Conservation (phyloP, 768 basidiomycete genomes). For the Rhodotorula graminis region DNA sequence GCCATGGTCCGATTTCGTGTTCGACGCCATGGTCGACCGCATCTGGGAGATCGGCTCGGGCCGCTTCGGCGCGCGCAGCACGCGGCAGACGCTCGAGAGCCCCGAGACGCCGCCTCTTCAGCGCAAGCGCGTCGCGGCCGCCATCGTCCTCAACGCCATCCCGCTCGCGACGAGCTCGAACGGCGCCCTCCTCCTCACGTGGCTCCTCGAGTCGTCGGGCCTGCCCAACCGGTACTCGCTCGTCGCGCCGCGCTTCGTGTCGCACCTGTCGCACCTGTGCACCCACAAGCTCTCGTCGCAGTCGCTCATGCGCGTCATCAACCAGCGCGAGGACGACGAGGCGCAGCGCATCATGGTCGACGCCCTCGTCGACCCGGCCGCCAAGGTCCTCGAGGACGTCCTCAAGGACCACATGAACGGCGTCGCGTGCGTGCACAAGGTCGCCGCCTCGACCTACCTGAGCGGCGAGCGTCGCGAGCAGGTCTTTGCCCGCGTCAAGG, state of each 20-base stretch:
- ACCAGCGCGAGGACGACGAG: constrained; percentile 87
- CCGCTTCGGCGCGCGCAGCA: constrained; percentile 93
- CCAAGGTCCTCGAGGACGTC: constrained; percentile 85
- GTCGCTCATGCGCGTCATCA: constrained; percentile 90
- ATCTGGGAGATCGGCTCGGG: constrained; percentile 99
- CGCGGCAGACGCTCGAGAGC: constrained; percentile 93
- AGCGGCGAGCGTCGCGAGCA: constrained; percentile 63
- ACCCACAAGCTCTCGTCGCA: constrained; percentile 95
- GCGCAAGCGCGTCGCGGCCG: constrained; percentile 89
- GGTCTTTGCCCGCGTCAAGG: constrained; percentile 80
- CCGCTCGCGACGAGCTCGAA: constrained; percentile 97
- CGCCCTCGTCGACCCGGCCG: constrained; percentile 81
- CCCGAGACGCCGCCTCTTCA: constrained; percentile 79
- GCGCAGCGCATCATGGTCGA: constrained; percentile 82
- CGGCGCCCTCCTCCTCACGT: constrained; percentile 88
- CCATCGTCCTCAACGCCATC: constrained; percentile 92
- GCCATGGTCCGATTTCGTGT: constrained; percentile 89
- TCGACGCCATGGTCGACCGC: constrained; percentile 94
- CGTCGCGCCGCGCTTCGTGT: constrained; percentile 89
- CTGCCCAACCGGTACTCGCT: constrained; percentile 94
- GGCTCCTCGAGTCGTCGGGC: constrained; percentile 90
- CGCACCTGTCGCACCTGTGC: constrained; percentile 92
- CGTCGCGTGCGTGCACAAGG: constrained; percentile 87
- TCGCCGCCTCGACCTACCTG: constrained; percentile 79
- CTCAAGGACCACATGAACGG: constrained; percentile 95